phyloP scores from a whole-genome alignment of 257 asterid species.

The Salvia hispanica region DNA sequence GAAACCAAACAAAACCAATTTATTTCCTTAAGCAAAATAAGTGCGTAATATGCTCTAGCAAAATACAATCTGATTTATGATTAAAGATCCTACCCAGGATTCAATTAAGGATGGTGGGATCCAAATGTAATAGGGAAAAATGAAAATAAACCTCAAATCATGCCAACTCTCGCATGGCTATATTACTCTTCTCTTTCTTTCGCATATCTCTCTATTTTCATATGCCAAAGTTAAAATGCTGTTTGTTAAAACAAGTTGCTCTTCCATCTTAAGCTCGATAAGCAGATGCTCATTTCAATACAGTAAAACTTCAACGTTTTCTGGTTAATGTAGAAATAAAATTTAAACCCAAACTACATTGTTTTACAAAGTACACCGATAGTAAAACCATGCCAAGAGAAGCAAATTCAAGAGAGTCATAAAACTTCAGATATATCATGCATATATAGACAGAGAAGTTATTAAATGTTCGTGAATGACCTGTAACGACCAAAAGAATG shows the following conservation, averaged over 20 bases:
- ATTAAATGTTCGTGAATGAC: constrained; percentile 37
- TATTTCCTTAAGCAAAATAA: neutral
- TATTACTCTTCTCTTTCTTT: too few relatives aligned
- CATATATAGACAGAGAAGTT: constrained; percentile 16
- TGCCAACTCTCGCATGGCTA: too few relatives aligned
- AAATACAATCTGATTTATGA: neutral
- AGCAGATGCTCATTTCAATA: constrained; percentile 14
- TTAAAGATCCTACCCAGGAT: constrained; percentile 5
- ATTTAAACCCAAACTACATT: neutral
- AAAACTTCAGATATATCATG: constrained; percentile 16
- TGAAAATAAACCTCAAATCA: too few relatives aligned
- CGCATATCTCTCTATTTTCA: too few relatives aligned
- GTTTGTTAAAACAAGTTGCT: neutral
- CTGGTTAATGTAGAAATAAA: constrained; percentile 11
- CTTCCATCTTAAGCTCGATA: constrained; percentile 7
- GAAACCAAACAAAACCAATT: constrained; percentile 4
- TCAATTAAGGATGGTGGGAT: neutral
- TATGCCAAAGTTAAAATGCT: neutral
- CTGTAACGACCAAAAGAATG: constrained; percentile 77
- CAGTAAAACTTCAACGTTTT: neutral
- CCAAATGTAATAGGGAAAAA: neutral
- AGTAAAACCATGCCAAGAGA: neutral
- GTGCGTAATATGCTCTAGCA: neutral
- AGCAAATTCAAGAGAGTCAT: constrained; percentile 5
- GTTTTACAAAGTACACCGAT: constrained; percentile 11